Conservation (phyloP, 2,329 filamentous ascomycete genomes). For the Epichloe scottii region DNA sequence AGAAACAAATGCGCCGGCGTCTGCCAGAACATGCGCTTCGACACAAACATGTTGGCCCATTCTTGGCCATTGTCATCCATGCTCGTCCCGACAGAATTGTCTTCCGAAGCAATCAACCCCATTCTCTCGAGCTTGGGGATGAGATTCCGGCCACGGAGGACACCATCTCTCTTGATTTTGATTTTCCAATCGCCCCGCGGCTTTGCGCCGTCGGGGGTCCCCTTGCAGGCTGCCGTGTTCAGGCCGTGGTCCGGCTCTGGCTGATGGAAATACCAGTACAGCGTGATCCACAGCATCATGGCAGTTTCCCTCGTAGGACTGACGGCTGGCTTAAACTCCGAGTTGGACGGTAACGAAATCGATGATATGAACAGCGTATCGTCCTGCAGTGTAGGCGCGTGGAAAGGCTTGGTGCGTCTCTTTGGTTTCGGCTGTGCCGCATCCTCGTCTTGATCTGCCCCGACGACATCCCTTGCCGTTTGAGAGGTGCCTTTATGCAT, state of each 20-base stretch:
- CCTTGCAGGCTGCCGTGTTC: slow-evolving; percentile 46
- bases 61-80: slow-evolving; percentile 48
- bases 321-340: slow-evolving; percentile 64
- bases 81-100: slow-evolving; percentile 60
- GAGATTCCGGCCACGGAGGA: slow-evolving; percentile 70
- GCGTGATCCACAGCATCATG: slow-evolving; percentile 89
- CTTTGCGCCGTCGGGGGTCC: slow-evolving; percentile 55
- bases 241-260: slow-evolving; percentile 55
- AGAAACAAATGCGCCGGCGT: slow-evolving; percentile 76
- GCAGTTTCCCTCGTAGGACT: slow-evolving; percentile 84
- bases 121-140: slow-evolving; percentile 88
- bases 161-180: slow-evolving; percentile 73
- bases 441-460: slow-evolving; percentile 11
- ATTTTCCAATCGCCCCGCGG: slow-evolving; percentile 82
- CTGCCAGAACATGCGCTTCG: slow-evolving; percentile 80
- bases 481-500: neutral
- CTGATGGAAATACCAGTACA: slow-evolving; percentile 98
- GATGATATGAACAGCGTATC: slow-evolving; percentile 87
- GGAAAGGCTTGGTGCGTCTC: slow-evolving; percentile 35
- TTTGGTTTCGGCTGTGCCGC: slow-evolving; percentile 15
- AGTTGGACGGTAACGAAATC: slow-evolving; percentile 70
- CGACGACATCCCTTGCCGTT: neutral
- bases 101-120: slow-evolving; percentile 67
- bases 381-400: slow-evolving; percentile 58
- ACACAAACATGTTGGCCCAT: slow-evolving; percentile 75